Evolutionary conservation across 495 filamentous ascomycete species (phyloP).

Genomic region (Podospora bellae-mahoneyi): DNA sequence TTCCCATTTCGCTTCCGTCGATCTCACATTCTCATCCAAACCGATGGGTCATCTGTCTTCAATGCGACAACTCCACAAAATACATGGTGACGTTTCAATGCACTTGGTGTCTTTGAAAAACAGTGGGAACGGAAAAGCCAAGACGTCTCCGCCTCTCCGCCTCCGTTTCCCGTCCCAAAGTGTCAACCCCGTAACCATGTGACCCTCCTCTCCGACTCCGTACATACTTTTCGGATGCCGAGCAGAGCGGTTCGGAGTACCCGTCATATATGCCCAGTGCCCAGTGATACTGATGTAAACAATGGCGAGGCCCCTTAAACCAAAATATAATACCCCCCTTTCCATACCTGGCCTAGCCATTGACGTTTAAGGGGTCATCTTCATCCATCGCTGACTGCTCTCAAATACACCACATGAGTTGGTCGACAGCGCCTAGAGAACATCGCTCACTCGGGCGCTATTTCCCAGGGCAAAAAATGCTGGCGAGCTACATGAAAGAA

Average conservation of each 20-base stretch:
- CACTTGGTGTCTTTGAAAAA: neutral
- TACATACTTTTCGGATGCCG: neutral
- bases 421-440: too few species aligned
- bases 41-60: neutral
- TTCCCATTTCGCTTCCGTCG: slow-evolving; percentile 22
- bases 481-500: too few species aligned
- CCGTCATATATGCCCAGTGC: neutral
- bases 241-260: neutral
- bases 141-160: neutral
- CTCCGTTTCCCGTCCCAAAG: neutral
- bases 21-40: slow-evolving; percentile 6
- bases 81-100: neutral
- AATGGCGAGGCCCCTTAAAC: neutral
- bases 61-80: neutral
- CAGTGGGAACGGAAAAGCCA: neutral
- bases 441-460: too few species aligned
- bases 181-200: neutral
- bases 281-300: neutral
- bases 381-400: too few species aligned
- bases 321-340: neutral
- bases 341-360: too few species aligned
- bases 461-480: too few species aligned
- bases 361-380: too few species aligned
- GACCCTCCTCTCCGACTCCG: neutral
- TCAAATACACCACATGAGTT: too few species aligned